Evolutionary conservation across 2,329 filamentous ascomycete genomes (phyloP).

Genomic region (Cladosporium sp.): DNA sequence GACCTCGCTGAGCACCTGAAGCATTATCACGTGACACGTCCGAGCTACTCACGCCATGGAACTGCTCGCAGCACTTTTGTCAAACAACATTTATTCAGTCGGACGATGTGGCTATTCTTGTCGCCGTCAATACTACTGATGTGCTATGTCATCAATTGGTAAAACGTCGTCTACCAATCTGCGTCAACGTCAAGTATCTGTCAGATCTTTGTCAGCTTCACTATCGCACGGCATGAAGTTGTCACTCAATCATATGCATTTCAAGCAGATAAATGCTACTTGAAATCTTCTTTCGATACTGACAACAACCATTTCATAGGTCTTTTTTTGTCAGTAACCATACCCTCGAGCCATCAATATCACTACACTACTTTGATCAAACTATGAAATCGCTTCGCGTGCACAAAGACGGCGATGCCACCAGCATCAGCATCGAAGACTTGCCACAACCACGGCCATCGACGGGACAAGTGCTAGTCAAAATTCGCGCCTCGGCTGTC

Average conservation of each 20-base stretch:
- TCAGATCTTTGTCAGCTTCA: slow-evolving; percentile 11
- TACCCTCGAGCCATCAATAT: not conserved
- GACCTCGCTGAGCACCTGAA: not conserved
- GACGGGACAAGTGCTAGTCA: slow-evolving; percentile 30
- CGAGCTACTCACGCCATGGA: not conserved
- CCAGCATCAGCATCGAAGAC: slow-evolving; percentile 19
- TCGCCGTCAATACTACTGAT: not conserved
- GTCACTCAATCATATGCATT: not conserved
- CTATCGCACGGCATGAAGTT: not conserved
- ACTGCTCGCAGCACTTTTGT: not conserved
- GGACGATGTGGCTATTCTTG: not conserved
- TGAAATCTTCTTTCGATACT: not conserved
- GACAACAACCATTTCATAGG: not conserved
- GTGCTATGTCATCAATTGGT: not conserved
- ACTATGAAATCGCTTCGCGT: slow-evolving; percentile 24
- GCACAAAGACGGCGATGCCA: slow-evolving; percentile 20
- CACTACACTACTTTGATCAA: not conserved
- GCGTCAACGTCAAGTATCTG: not conserved
- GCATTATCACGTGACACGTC: not conserved
- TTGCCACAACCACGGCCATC: slow-evolving; percentile 25
- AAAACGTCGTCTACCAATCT: not conserved
- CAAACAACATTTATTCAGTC: not conserved
- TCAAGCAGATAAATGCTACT: not conserved
- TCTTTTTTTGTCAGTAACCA: not conserved
- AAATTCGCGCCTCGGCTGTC: slow-evolving; percentile 32